Conservation (phyloP, 1,139 yeast genomes). For the Pichia sp. region DNA sequence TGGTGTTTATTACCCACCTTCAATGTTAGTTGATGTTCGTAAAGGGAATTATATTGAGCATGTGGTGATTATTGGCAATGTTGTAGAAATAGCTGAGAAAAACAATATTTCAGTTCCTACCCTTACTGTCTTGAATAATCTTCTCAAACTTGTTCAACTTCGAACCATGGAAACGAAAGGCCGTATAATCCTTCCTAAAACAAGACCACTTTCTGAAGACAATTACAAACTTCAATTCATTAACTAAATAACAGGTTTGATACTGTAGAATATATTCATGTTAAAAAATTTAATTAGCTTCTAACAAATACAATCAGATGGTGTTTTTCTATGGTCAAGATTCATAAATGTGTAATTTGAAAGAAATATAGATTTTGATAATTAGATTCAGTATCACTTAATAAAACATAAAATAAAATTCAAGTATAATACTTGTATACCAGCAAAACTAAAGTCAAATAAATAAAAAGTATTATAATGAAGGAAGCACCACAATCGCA, state of each 20-base stretch:
- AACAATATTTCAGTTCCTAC: constrained; percentile 52
- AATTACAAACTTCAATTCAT: constrained; percentile 16
- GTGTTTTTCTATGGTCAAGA: too few species aligned
- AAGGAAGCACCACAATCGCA: too few species aligned
- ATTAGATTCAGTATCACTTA: too few species aligned
- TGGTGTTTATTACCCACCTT: constrained; percentile 17
- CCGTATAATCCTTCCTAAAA: constrained; percentile 35
- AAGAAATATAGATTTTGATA: too few species aligned
- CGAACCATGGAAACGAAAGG: constrained; percentile 49
- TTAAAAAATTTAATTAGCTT: too few species aligned
- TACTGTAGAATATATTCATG: too few species aligned
- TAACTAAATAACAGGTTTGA: background rate
- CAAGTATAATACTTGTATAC: too few species aligned
- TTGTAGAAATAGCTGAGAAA: constrained; percentile 49
- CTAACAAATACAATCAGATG: too few species aligned
- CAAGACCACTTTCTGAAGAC: constrained; percentile 30
- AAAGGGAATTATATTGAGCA: constrained; percentile 64
- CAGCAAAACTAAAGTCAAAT: too few species aligned
- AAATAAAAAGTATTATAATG: too few species aligned
- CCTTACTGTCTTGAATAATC: constrained; percentile 47
- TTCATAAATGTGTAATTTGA: too few species aligned
- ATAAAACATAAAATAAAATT: too few species aligned
- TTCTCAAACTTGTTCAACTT: constrained; percentile 54
- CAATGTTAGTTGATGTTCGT: constrained; percentile 48
- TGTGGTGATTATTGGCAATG: constrained; percentile 67